These are phyloP conservation scores for Lactarius trivialis DNA, from an alignment of 768 basidiomycete species.

Conservation along the genomic window DNA sequence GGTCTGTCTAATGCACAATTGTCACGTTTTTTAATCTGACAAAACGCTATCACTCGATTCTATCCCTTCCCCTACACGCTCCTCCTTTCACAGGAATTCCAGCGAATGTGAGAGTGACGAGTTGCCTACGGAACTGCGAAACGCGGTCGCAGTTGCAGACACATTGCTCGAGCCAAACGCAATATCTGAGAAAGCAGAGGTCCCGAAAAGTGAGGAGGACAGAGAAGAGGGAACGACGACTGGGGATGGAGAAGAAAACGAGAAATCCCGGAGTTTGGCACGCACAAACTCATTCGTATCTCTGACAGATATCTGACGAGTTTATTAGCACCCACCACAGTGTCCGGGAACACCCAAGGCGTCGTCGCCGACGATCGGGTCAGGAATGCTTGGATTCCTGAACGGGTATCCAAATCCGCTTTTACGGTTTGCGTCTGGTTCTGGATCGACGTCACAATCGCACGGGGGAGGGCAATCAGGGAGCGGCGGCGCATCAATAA, in stretches of 20 bases:
- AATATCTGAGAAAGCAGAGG: slow-evolving; percentile 13
- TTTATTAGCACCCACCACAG: slow-evolving; percentile 20
- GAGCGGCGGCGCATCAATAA: slow-evolving; percentile 18
- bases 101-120: slow-evolving; percentile 46
- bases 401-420: slow-evolving; percentile 55
- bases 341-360: slow-evolving; percentile 24
- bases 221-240: slow-evolving; percentile 8
- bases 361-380: slow-evolving; percentile 25
- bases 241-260: slow-evolving; percentile 11
- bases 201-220: slow-evolving; percentile 25
- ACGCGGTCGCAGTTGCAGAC: slow-evolving; percentile 55
- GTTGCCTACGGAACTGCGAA: slow-evolving; percentile 54
- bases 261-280: slow-evolving; percentile 19
- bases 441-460: slow-evolving; percentile 17
- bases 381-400: slow-evolving; percentile 50
- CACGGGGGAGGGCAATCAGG: slow-evolving; percentile 9
- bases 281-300: background rate
- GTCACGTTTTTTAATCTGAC: slow-evolving; percentile 12
- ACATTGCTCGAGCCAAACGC: slow-evolving; percentile 44
- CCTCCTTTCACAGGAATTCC: slow-evolving; percentile 33
- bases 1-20: slow-evolving; percentile 41
- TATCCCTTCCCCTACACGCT: background rate
- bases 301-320: background rate
- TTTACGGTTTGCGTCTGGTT: slow-evolving; percentile 40
- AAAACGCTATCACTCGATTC: slow-evolving; percentile 9